Evolutionary conservation across 306 rosid genomes (phyloP), one percentile per base, ranked within the genome.

Genomic region (Ormosia emarginata): DNA sequence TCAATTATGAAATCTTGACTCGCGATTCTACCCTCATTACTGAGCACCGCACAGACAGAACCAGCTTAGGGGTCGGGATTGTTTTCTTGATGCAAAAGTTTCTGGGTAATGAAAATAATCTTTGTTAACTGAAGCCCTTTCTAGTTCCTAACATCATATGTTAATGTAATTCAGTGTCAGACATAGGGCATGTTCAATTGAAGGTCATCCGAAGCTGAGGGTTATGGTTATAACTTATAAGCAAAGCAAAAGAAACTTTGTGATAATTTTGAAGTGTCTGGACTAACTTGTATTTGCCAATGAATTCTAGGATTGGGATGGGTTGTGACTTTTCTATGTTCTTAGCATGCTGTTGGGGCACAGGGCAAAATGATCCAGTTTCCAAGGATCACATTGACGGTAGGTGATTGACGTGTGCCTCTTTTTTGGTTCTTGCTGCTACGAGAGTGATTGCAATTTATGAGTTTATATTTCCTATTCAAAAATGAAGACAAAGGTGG

Each of bases 281-380:
- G 55, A 66, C 77, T 84, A 46, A 84, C 67, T 75, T 49, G 82
- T 75, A 67, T 74, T 79, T 63, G 39, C 50, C 36, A 69, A 33
- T 74, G 73, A 44, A 10, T 65, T 84, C 53, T 72, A 85, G 88
- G 77, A 78, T 81, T 90, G 84, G 79, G 86, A 95, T 95, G 99
- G 98, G 99, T 84, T 89, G 97, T 69, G 83, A 72, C 66, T 86
- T 91, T 81, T 95, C 98, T 29, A 93, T 84, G 79, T 84, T 71
- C 82, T 44, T 88, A n/a, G 32, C 50, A 24, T 91, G 98, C 85
- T 95, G 97, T 80, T 69, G 64, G 61, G 86, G 86, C 68, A 17
- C 74, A n/a, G 89, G 81, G 69, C 87, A 63, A 66, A 78, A 73
- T 65, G 85, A 63, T 74, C 89, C 89, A 1, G 91, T 83, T 85